Evolutionary conservation across 1,284 basidiomycete species (phyloP).

Genomic region (Boletus smithii): DNA sequence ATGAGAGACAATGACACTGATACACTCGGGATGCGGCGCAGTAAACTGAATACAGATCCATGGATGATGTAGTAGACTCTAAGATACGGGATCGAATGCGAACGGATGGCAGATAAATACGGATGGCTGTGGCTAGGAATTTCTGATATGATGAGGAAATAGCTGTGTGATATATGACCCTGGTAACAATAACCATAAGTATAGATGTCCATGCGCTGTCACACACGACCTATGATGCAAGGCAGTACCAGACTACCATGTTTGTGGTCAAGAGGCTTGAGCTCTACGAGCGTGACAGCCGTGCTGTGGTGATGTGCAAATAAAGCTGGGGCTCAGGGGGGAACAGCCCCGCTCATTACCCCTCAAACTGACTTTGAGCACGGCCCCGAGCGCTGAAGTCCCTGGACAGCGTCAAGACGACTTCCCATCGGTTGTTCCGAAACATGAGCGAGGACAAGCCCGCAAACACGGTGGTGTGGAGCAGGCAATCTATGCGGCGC

Average conservation of each 20-base stretch:
- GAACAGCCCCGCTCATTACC: not conserved
- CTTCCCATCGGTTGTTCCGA: constrained; percentile 36
- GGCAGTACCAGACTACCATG: constrained; percentile 16
- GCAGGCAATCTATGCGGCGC: constrained; percentile 46
- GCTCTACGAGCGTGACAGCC: constrained; percentile 2
- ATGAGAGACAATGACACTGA: not conserved
- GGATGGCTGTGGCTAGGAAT: constrained; percentile 2
- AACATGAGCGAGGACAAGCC: constrained; percentile 43
- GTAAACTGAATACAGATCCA: constrained; percentile 3
- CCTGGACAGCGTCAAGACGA: constrained; percentile 43
- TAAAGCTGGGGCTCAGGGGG: not conserved
- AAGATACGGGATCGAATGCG: not conserved
- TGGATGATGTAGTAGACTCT: not conserved
- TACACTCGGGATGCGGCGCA: not conserved
- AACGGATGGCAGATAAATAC: not conserved
- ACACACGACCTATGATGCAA: constrained; percentile 1
- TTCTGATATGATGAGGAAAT: constrained; percentile 8
- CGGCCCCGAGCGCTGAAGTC: constrained; percentile 17
- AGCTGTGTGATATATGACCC: constrained; percentile 6
- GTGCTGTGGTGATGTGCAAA: constrained; percentile 8
- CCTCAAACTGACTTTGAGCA: not conserved
- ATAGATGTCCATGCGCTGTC: not conserved
- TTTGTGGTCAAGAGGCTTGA: not conserved
- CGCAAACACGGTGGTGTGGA: constrained; percentile 46
- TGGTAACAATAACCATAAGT: constrained; percentile 13